phyloP scores from a whole-genome alignment of 202 grass and related monocot species.

The Elaeis oleifera region DNA sequence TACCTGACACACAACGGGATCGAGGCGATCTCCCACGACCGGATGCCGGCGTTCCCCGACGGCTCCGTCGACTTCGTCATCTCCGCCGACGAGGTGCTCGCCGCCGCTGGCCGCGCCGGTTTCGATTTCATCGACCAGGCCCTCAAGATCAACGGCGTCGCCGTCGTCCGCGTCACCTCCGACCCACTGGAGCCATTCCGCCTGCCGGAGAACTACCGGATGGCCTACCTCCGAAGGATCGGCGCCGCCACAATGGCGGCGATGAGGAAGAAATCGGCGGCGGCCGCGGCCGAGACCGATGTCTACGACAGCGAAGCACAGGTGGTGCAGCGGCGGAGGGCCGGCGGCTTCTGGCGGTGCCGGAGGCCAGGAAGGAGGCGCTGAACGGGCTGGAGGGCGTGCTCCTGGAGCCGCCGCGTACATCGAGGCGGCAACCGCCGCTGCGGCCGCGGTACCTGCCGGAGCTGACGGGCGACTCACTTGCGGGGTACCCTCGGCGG shows the following conservation, averaged over 20 bases:
- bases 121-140: background rate
- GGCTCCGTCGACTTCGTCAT: slow-evolving; percentile 2
- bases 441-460: slow-evolving; percentile 11
- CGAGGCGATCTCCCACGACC: too few species aligned
- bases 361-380: slow-evolving; percentile 13
- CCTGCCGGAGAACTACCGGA: slow-evolving; percentile 11
- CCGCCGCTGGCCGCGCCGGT: background rate
- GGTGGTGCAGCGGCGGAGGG: slow-evolving; percentile 6
- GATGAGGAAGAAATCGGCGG: background rate
- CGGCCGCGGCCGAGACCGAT: background rate
- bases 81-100: background rate
- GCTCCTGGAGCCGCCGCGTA: slow-evolving; percentile 18
- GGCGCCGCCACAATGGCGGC: background rate
- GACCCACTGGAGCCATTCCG: background rate
- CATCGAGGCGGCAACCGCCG: slow-evolving; percentile 9
- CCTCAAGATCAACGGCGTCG: slow-evolving; percentile 4
- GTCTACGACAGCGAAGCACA: background rate
- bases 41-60: background rate
- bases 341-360: background rate
- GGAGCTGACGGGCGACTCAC: slow-evolving; percentile 9
- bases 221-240: background rate
- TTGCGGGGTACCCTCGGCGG: slow-evolving; percentile 18
- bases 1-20: too few species aligned
- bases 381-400: slow-evolving; percentile 28
- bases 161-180: background rate